A percentile compares a stretch with the other conserved stretches of the same genome.
Conservation (phyloP, 2,329 filamentous ascomycete species). For the Achaetomium macrosporum region DNA sequence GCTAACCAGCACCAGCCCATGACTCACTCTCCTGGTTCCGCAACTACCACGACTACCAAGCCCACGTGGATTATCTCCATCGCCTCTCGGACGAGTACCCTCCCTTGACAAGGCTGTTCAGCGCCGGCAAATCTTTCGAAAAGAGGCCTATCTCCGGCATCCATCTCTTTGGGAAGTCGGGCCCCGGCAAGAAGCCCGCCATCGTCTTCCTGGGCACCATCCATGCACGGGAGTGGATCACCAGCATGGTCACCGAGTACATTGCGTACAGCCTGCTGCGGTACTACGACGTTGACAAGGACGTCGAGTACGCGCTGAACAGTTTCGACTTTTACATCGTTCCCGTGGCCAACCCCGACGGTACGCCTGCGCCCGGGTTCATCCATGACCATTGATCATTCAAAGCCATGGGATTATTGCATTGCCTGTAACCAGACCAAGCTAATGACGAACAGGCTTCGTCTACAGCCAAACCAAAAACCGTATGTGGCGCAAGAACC, state of each 20-base stretch:
- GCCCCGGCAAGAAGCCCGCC: conserved; percentile 43
- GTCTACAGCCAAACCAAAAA: conserved; percentile 51
- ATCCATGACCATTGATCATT: no score
- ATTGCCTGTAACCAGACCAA: no score
- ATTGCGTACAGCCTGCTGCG: conserved; percentile 44
- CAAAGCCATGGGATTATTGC: no score
- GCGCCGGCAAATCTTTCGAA: conserved; percentile 41
- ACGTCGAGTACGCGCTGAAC: conserved; percentile 44
- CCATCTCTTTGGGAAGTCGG: conserved; percentile 46
- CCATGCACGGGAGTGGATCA: conserved; percentile 57
- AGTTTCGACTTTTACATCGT: conserved; percentile 62
- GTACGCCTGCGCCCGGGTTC: conserved; percentile 30
- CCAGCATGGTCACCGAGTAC: conserved; percentile 50
- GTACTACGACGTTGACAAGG: conserved; percentile 36
- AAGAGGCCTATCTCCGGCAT: conserved; percentile 56
- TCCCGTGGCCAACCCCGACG: conserved; percentile 57
- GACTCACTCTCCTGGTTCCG: conserved; percentile 34
- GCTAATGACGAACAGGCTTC: no score
- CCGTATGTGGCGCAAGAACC: conserved; percentile 59
- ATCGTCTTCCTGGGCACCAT: conserved; percentile 53
- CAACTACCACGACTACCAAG: conserved; percentile 45
- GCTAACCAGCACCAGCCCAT: background rate
- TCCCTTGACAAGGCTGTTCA: conserved; percentile 43
- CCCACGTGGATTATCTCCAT: conserved; percentile 37
- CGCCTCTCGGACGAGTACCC: conserved; percentile 38